Evolutionary conservation across 305 asterid genomes (phyloP), one percentile per base, ranked within the genome.

Genomic region (Solanum hybrid): DNA sequence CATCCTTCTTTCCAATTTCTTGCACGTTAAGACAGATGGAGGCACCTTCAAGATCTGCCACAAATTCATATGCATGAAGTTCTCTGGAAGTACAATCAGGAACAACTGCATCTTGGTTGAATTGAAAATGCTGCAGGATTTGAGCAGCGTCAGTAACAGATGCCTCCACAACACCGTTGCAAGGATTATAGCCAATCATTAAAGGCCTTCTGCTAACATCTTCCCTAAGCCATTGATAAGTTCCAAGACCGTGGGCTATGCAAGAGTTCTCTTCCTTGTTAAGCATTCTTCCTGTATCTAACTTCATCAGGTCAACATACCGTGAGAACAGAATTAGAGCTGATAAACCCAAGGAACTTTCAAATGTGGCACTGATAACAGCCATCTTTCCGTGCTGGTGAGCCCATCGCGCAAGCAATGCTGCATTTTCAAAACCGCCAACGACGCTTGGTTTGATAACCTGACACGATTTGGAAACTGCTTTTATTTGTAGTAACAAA

Each of bases 371-470:
- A 93, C 99, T 98, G 34, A 98, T 90, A 84, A 98, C 94, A 65
- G 99, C 92, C 93, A 91, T 95, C 90, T 98, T 98, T 61, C 96
- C 97, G 7, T 93, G 95, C 91, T 93, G 98, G 91, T 97, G 99
- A 89, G 99, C 98, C 99, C 99, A 97, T 90, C 96, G 93, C 31
- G 98, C 98, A 90, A 96, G 91, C 51, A 94, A 10, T 41, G 98
- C 97, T 38, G 99, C 96, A 77, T 95, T 96, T 92, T 97, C 99
- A 83, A 98, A 96, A 75, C 99, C 99, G 88, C 99, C 99, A 89
- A 97, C 91, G 45, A 96, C 92, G 90, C 99, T 93, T 36, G 99
- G 99, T 93, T 98, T 98, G 93, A 98, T 97, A 39, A 97, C 99
- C 99, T 97, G 92, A 90, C 33, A 87, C 2, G n/a, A 85, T 85